Conservation (phyloP, 176 grass and related monocot genomes). For the Cenchrus americanus region DNA sequence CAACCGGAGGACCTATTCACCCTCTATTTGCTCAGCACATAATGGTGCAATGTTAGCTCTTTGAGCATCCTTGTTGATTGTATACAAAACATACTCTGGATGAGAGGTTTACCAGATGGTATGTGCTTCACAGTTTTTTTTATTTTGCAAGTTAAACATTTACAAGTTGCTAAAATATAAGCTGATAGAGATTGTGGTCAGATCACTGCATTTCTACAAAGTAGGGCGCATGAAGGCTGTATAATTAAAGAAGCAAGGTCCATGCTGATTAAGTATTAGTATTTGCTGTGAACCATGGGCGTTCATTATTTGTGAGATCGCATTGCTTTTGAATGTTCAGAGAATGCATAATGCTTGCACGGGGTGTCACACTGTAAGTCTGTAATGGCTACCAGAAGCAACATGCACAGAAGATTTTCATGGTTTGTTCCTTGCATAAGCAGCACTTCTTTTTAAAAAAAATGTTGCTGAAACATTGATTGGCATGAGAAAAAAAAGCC, state of each 20-base stretch:
- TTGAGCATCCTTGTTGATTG: constrained; percentile 11
- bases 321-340: constrained; percentile 22
- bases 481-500: constrained; percentile 1
- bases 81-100: constrained; percentile 10
- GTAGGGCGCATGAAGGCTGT: neutral
- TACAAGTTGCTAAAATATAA: constrained; percentile 12
- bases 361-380: neutral
- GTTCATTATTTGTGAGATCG: constrained; percentile 32
- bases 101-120: constrained; percentile 26
- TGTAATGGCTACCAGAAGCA: constrained; percentile 1
- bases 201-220: neutral
- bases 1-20: too few species aligned
- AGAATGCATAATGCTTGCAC: constrained; percentile 28
- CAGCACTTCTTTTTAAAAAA: neutral
- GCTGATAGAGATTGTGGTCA: constrained; percentile 8
- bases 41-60: constrained; percentile 18
- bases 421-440: constrained; percentile 1
- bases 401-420: constrained; percentile 14
- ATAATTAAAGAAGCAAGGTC: constrained; percentile 27
- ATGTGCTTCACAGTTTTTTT: neutral
- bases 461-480: constrained; percentile 39
- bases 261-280: constrained; percentile 16
- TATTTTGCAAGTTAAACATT: neutral
- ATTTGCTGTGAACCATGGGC: constrained; percentile 3
- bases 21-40: neutral